Percentiles rank a stretch among this genome's conserved stretches.
Conservation (phyloP, 441 rosid genomes). For the Pelargonium exstipulatum region DNA sequence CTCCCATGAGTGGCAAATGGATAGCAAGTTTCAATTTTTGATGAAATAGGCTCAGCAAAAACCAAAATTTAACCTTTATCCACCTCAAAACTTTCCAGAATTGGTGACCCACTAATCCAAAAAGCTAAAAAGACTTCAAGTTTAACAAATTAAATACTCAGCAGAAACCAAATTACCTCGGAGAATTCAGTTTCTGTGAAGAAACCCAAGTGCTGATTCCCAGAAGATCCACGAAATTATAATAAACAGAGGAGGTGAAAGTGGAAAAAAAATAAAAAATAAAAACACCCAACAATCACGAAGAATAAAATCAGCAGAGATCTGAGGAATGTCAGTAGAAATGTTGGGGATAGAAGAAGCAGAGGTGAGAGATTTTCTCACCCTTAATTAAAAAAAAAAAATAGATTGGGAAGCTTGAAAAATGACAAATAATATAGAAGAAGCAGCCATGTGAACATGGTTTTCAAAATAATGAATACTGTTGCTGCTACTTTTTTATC, state of each 20-base stretch:
- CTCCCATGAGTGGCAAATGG: background rate
- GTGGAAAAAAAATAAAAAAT: background rate
- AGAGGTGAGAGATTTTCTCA: constrained; percentile 2
- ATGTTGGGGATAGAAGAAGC: constrained; percentile 7
- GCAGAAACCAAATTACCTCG: background rate
- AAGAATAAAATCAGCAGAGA: constrained; percentile 14
- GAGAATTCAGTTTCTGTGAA: background rate
- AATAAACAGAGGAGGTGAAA: background rate
- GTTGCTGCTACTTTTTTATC: background rate
- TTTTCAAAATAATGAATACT: background rate
- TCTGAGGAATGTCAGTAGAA: constrained; percentile 23
- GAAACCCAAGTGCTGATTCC: background rate
- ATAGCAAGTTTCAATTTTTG: background rate
- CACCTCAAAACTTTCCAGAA: background rate
- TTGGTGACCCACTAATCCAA: background rate
- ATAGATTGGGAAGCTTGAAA: background rate
- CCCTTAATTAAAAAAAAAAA: background rate
- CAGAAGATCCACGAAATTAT: background rate
- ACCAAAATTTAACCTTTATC: no score
- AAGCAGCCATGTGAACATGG: constrained; percentile 1
- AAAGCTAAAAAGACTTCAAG: background rate
- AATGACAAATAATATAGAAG: background rate
- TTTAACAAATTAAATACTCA: background rate
- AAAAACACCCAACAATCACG: background rate
- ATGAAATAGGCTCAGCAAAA: background rate